Conservation (phyloP, 2,329 filamentous ascomycete genomes). For the Arthrobotrys megalospora region DNA sequence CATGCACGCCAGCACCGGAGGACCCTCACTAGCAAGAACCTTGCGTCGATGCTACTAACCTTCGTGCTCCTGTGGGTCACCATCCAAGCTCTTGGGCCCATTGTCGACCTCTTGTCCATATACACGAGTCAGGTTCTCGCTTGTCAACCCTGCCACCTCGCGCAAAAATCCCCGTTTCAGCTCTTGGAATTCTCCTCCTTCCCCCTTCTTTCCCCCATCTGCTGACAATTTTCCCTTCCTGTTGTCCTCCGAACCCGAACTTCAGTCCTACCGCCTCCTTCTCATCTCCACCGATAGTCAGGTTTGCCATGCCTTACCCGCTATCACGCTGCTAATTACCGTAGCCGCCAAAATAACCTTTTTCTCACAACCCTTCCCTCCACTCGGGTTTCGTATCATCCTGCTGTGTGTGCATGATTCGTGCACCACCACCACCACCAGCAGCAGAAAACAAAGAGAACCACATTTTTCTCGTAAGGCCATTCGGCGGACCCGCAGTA, state of each 20-base stretch:
- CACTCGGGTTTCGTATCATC: slow-evolving; percentile 27
- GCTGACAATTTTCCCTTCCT: slow-evolving; percentile 40
- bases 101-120: slow-evolving; percentile 10
- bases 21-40: slow-evolving; percentile 22
- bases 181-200: slow-evolving; percentile 53
- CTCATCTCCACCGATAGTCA: slow-evolving; percentile 58
- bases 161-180: slow-evolving; percentile 60
- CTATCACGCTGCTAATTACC: slow-evolving; percentile 51
- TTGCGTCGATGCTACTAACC: slow-evolving; percentile 24
- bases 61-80: slow-evolving; percentile 24
- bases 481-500: slow-evolving; percentile 56
- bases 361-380: slow-evolving; percentile 14
- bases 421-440: slow-evolving; percentile 33
- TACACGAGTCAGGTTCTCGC: slow-evolving; percentile 59
- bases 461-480: slow-evolving; percentile 39
- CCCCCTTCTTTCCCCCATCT: slow-evolving; percentile 49
- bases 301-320: slow-evolving; percentile 43
- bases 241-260: slow-evolving; percentile 53
- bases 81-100: slow-evolving; percentile 21
- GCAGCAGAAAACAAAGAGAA: slow-evolving; percentile 19
- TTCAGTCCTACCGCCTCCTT: slow-evolving; percentile 36
- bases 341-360: slow-evolving; percentile 45
- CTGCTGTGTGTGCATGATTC: slow-evolving; percentile 49
- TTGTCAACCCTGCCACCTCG: slow-evolving; percentile 58
- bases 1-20: slow-evolving; percentile 16